Base-by-base conservation (phyloP, 805 yeast species). In the Candida krabiensis region DNA sequence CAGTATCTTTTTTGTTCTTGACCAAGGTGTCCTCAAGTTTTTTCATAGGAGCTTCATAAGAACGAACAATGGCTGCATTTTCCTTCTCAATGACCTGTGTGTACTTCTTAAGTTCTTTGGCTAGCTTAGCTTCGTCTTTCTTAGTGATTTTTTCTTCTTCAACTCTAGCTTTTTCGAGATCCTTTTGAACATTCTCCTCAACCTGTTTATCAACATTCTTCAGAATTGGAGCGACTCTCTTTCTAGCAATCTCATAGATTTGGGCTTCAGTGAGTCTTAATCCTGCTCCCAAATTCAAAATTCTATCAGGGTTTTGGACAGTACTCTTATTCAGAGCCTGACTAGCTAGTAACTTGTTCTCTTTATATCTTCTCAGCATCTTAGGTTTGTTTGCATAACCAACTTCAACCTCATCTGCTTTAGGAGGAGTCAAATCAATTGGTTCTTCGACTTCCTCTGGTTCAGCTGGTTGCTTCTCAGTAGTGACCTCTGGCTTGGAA, bases 171-270 rank as follows among this genome's bases (percentile, higher is more conserved):
- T 49, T 66, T 63, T 32, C 42, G 6, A 28, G 27, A 52, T 73
- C 79, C 44, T 65, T 73, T 39, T 63, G 44, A 44, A 70, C 55
- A 22, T 72, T 64, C 46, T 66, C 64, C 33, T 56, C 60, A 32
- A 75, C 82, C 43, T 72, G 71, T 19, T 68, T 72, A 51, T 75
- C 73, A 53, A 77, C 75, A 46, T 59, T 64, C 30, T 70, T 66
- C 52, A 77, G 61, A 26, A 76, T 71, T 4, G 83, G 83, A 23
- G 75, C 73, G 26, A 77, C 78, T 47, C 81, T 67, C 46, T 64
- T 64, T 27, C 73, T 71, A 16, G 82, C 82, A 52, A 77, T 71
- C 35, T 67, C 81, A 48, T 74, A 64, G 44, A 77, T 69, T 55
- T 76, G 79, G 38, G 70, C 71, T 48, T 77, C 79, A 31, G 81